phyloP scores from a whole-genome alignment of 495 filamentous ascomycete genomes.

The Talaromyces nanjingensis region DNA sequence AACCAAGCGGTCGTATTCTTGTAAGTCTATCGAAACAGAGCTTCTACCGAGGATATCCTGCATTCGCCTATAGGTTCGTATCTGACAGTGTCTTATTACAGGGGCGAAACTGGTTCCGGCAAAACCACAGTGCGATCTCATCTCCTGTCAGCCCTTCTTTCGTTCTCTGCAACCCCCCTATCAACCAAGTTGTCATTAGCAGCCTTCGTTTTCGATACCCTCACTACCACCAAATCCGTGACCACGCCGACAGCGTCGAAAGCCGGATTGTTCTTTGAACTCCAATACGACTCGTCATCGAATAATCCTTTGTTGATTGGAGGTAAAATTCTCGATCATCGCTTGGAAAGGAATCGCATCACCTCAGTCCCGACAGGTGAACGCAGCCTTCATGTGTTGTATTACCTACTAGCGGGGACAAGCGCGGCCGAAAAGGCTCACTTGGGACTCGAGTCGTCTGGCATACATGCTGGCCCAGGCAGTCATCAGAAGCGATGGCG shows the following conservation, averaged over 20 bases:
- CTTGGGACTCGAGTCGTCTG: constrained; percentile 65
- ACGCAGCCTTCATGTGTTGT: constrained; percentile 90
- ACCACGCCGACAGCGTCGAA: constrained; percentile 94
- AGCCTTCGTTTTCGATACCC: constrained; percentile 87
- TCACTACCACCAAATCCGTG: constrained; percentile 96
- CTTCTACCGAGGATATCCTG: not conserved
- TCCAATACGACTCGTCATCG: constrained; percentile 88
- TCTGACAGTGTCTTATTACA: constrained; percentile 23
- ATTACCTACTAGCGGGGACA: constrained; percentile 91
- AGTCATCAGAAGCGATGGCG: constrained; percentile 75
- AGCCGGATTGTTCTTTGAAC: constrained; percentile 86
- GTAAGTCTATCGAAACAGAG: constrained; percentile 48
- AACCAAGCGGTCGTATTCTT: constrained; percentile 90
- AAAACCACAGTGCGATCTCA: constrained; percentile 93
- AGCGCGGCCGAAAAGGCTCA: constrained; percentile 84
- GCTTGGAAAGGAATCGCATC: constrained; percentile 84
- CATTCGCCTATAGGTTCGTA: not conserved
- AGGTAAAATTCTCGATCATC: constrained; percentile 88
- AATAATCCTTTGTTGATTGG: constrained; percentile 79
- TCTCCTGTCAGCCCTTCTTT: constrained; percentile 72
- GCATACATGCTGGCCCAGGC: constrained; percentile 27
- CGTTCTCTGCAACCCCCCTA: constrained; percentile 82
- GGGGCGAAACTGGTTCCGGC: constrained; percentile 90
- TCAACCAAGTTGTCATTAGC: constrained; percentile 90
- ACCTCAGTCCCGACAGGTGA: constrained; percentile 89